Percentiles rank a stretch among this genome's conserved stretches.
These are phyloP conservation scores for Sarcodon aspratus DNA, from an alignment of 768 basidiomycete species.

Conservation along the genomic window DNA sequence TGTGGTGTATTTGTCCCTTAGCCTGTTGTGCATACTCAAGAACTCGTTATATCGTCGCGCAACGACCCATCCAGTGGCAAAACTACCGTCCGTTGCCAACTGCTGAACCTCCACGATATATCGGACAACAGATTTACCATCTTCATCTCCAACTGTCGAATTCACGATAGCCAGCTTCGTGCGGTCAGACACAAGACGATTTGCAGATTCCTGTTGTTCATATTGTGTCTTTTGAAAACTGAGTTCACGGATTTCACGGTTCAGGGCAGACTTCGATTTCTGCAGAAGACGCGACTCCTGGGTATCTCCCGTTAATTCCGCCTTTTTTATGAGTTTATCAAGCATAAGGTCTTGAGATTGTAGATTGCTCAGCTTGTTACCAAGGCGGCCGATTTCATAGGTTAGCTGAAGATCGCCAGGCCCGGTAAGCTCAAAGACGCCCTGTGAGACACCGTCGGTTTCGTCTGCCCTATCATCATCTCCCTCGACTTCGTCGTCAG, in stretches of 20 bases:
- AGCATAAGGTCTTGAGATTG: conserved; percentile 77
- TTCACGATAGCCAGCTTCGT: conserved; percentile 81
- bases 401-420: conserved; percentile 87
- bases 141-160: conserved; percentile 72
- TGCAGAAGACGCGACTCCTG: conserved; percentile 76
- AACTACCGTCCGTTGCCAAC: conserved; percentile 63
- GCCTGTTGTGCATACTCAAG: conserved; percentile 73
- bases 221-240: conserved; percentile 88
- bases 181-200: conserved; percentile 71
- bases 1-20: conserved; percentile 62
- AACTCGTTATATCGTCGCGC: conserved; percentile 95
- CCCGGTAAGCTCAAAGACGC: conserved; percentile 64
- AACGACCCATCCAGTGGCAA: conserved; percentile 85
- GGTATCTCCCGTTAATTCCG: conserved; percentile 85
- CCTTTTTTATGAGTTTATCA: conserved; percentile 84
- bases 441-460: conserved; percentile 32
- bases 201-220: conserved; percentile 89
- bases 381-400: conserved; percentile 73
- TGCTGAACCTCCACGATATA: conserved; percentile 92
- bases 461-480: conserved; percentile 29
- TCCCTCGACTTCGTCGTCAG: conserved; percentile 29
- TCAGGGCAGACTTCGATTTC: conserved; percentile 74
- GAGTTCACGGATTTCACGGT: conserved; percentile 71
- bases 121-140: conserved; percentile 82
- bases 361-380: conserved; percentile 63